These are phyloP conservation scores for Colletotrichum camelliae DNA, from an alignment of 2,329 filamentous ascomycete genomes.

Conservation along the genomic window DNA sequence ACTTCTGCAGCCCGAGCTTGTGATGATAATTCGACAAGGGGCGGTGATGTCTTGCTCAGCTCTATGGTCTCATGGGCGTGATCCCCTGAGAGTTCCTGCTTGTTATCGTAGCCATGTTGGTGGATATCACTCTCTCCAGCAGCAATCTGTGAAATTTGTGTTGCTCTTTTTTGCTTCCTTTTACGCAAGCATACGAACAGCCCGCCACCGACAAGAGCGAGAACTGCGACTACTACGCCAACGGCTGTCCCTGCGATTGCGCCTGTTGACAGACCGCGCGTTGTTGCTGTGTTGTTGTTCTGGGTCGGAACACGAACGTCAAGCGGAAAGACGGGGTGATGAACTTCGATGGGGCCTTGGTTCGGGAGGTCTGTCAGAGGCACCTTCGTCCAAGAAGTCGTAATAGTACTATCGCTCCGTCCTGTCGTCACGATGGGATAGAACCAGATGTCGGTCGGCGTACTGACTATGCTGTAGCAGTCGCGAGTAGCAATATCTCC, in stretches of 20 bases:
- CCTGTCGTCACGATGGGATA: not conserved
- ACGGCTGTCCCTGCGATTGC: not conserved
- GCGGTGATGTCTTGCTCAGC: not conserved
- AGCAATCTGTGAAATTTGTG: not conserved
- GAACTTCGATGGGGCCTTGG: not conserved
- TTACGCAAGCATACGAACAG: not conserved
- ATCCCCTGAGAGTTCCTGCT: not conserved
- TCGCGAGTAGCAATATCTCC: too few species aligned
- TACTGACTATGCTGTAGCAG: not conserved
- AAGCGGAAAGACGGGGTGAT: not conserved
- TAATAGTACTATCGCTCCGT: not conserved
- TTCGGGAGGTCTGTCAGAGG: not conserved
- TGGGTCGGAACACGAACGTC: not conserved
- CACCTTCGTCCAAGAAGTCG: not conserved
- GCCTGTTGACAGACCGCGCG: not conserved
- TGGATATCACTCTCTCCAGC: not conserved
- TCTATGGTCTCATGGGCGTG: not conserved
- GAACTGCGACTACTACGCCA: not conserved
- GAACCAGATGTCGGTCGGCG: constrained; percentile 2
- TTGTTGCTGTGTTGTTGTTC: not conserved
- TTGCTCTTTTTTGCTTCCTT: not conserved
- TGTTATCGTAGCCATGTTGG: not conserved
- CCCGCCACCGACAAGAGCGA: not conserved
- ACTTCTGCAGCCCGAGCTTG: not conserved
- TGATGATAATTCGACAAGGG: not conserved